Evolutionary conservation across 78 protist species (phyloP), one percentile per base, ranked within the genome.

Genomic region (Dictyostelium brefeldianum): DNA sequence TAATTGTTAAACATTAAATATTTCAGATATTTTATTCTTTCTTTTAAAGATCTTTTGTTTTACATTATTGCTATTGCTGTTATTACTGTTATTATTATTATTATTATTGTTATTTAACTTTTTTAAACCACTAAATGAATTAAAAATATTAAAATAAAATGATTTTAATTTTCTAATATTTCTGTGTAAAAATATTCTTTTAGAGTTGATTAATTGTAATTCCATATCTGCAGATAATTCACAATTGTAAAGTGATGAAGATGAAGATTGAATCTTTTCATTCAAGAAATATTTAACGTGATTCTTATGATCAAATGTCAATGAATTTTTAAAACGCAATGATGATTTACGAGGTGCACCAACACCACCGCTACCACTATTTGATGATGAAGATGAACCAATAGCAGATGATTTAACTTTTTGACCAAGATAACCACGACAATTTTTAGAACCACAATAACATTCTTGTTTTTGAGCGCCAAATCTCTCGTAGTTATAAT

Each of bases 401-500:
- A 36, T 2, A 3, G 56, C 11, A n/a, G 79, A 46, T 20, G 56
- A 56, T 15, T 25, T 81, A 20, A 78, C 78, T 71, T 69, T 83
- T 8, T 81, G 80, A 36, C 96, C 96, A 5, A 94, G 78, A 56
- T 31, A 94, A 10, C 81, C 91, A 18, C 89, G 41, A 54, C 96
- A 94, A 27, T 94, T 94, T 11, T 11, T 20, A 18, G 89, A 74
- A 9, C 87, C 90, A 47, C 96, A 94, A 79, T 94, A 84, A 43
- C 96, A 94, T 3, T 20, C 20, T 50, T 91, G 96, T 12, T 85
- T 81, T 10, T 94, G 73, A 3, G 65, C 69, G 43, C 95, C 96
- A 65, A 90, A 75, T n/a, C 96, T 73, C 22, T 96, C 97, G 64
- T 89, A 96, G 41, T 96, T 95, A 79, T 97, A 97, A 77, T 97